Evolutionary conservation across 2,329 filamentous ascomycete species (phyloP).

Genomic region (Fusarium liriodendri): DNA sequence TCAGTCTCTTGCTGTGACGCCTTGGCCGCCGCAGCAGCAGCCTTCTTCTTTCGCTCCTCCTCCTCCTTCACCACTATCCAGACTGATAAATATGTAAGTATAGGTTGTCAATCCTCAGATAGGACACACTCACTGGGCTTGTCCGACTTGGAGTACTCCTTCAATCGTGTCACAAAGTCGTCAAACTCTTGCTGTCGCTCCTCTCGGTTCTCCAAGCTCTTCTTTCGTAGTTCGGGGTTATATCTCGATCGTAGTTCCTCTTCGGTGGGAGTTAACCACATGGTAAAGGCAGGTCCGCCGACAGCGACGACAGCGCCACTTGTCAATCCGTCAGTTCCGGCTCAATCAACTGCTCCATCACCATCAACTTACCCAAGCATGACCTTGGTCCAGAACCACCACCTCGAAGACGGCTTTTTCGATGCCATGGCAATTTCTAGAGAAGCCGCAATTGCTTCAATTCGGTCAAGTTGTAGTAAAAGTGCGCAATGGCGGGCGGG

Average conservation of each 20-base stretch:
- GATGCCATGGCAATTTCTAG: slow-evolving; percentile 44
- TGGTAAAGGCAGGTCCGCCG: slow-evolving; percentile 86
- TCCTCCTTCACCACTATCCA: slow-evolving; percentile 64
- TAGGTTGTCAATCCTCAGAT: background rate
- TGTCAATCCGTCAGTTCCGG: slow-evolving; percentile 25
- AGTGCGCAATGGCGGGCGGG: background rate
- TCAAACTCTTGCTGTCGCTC: slow-evolving; percentile 88
- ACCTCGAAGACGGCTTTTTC: slow-evolving; percentile 62
- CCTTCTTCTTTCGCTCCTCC: slow-evolving; percentile 55
- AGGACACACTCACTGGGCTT: slow-evolving; percentile 78
- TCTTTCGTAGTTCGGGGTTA: slow-evolving; percentile 93
- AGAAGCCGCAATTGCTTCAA: background rate
- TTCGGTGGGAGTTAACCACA: slow-evolving; percentile 84
- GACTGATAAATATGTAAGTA: slow-evolving; percentile 50
- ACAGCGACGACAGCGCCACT: slow-evolving; percentile 80
- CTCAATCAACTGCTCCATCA: slow-evolving; percentile 18
- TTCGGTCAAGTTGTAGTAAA: background rate
- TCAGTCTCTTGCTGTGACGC: slow-evolving; percentile 56
- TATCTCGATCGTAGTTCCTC: slow-evolving; percentile 94
- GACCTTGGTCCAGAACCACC: slow-evolving; percentile 76
- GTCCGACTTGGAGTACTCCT: slow-evolving; percentile 89
- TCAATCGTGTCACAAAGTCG: slow-evolving; percentile 84
- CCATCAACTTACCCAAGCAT: slow-evolving; percentile 67
- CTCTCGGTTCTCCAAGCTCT: slow-evolving; percentile 82
- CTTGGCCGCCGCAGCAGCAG: slow-evolving; percentile 49